Percentiles rank a stretch among this genome's conserved stretches.
phyloP scores from a whole-genome alignment of 352 stramenopile genomes.

The Phytophthora sansomeana region DNA sequence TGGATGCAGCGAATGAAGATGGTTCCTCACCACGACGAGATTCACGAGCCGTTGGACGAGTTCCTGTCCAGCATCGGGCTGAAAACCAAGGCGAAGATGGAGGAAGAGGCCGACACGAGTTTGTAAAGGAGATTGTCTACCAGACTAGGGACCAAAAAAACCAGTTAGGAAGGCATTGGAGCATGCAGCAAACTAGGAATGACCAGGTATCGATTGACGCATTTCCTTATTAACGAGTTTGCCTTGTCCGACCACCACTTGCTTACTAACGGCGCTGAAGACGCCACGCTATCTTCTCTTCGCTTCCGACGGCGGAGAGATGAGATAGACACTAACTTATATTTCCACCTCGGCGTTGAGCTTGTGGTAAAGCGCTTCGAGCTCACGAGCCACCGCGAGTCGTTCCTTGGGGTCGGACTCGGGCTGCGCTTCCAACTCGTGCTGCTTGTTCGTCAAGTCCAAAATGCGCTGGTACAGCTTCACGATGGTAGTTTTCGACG shows the following conservation, averaged over 20 bases:
- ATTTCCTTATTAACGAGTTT: constrained; percentile 34
- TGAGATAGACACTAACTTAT: constrained; percentile 36
- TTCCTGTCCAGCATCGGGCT: constrained; percentile 30
- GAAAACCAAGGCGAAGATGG: constrained; percentile 41
- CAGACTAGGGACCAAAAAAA: too few relatives aligned
- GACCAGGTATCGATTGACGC: too few relatives aligned
- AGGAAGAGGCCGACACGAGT: too few relatives aligned
- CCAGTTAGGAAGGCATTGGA: too few relatives aligned
- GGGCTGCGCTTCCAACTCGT: constrained; percentile 53
- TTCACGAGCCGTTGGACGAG: constrained; percentile 39
- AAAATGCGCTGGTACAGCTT: constrained; percentile 72
- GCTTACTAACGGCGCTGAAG: constrained; percentile 28
- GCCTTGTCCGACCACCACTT: constrained; percentile 12
- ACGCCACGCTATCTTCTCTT: constrained; percentile 14
- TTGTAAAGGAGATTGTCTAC: too few relatives aligned
- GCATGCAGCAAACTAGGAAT: too few relatives aligned
- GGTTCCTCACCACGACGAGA: constrained; percentile 58
- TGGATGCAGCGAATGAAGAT: constrained; percentile 64
- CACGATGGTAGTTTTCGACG: constrained; percentile 55
- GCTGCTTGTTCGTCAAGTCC: constrained; percentile 66
- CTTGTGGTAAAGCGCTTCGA: constrained; percentile 61
- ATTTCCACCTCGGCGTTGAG: constrained; percentile 49
- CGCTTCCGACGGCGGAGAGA: constrained; percentile 31
- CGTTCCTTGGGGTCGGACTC: constrained; percentile 46
- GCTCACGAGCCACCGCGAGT: constrained; percentile 48